phyloP scores from a whole-genome alignment of 768 basidiomycete species.

The Crepidotus variabilis region DNA sequence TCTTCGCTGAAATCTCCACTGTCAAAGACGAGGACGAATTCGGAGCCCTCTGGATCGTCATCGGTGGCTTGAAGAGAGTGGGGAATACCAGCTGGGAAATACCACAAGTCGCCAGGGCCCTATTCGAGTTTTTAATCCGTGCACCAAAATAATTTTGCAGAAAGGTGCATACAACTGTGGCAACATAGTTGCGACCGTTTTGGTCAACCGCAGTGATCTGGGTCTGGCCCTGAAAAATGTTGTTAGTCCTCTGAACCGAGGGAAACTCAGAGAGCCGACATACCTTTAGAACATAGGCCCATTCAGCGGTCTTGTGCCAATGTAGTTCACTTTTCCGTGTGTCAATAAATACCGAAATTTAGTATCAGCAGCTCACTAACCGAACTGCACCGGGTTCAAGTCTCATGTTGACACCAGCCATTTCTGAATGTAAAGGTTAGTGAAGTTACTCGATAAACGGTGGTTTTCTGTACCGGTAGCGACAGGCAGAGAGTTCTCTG shows the following conservation, averaged over 20 bases:
- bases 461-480: conserved; percentile 32
- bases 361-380: conserved; percentile 16
- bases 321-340: conserved; percentile 40
- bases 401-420: conserved; percentile 51
- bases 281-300: conserved; percentile 51
- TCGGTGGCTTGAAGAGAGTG: conserved; percentile 55
- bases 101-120: conserved; percentile 48
- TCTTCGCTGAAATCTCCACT: conserved; percentile 50
- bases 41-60: conserved; percentile 40
- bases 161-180: conserved; percentile 40
- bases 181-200: conserved; percentile 48
- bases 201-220: conserved; percentile 49
- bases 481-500: conserved; percentile 45
- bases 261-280: background rate
- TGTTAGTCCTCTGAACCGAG: background rate
- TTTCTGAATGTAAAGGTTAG: conserved; percentile 7
- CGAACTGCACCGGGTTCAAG: conserved; percentile 48
- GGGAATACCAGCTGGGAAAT: conserved; percentile 53
- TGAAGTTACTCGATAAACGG: background rate
- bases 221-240: conserved; percentile 31
- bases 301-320: conserved; percentile 55
- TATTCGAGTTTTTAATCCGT: conserved; percentile 1
- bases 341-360: background rate
- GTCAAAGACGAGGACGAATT: conserved; percentile 50
- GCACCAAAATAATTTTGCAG: background rate